These are phyloP conservation scores for Canna indica DNA, from an alignment of 176 grass and related monocot species.

Conservation along the genomic window DNA sequence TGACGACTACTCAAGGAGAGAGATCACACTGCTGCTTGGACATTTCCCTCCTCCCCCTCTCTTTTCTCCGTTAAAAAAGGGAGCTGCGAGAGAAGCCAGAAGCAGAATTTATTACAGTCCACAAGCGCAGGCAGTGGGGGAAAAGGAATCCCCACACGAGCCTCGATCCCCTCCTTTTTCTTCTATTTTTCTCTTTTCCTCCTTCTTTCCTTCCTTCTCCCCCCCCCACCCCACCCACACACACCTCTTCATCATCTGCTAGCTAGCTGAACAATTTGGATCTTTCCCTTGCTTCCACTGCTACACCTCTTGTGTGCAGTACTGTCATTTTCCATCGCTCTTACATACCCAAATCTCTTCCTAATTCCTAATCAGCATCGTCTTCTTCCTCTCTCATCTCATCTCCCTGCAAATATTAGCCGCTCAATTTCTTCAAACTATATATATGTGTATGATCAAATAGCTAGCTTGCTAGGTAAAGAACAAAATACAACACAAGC, in stretches of 20 bases:
- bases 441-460: too few species aligned
- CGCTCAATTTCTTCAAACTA: too few species aligned
- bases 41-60: neutral
- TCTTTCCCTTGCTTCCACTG: too few species aligned
- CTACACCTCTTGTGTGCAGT: too few species aligned
- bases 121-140: conserved; percentile 49
- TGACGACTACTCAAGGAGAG: too few species aligned
- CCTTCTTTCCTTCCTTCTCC: conserved; percentile 21
- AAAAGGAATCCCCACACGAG: conserved; percentile 77
- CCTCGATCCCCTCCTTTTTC: neutral
- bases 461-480: neutral
- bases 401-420: too few species aligned
- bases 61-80: conserved; percentile 18
- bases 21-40: neutral
- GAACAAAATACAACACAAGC: neutral
- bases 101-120: conserved; percentile 23
- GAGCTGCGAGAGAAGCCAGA: conserved; percentile 23
- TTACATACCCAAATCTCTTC: too few species aligned
- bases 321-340: too few species aligned
- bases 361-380: conserved; percentile 55
- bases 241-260: neutral
- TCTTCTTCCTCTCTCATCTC: conserved; percentile 25
- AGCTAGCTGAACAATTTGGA: too few species aligned
- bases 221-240: neutral
- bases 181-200: conserved; percentile 21